Conservation (phyloP, 345 rosid genomes). For the Salix arbutifolia region DNA sequence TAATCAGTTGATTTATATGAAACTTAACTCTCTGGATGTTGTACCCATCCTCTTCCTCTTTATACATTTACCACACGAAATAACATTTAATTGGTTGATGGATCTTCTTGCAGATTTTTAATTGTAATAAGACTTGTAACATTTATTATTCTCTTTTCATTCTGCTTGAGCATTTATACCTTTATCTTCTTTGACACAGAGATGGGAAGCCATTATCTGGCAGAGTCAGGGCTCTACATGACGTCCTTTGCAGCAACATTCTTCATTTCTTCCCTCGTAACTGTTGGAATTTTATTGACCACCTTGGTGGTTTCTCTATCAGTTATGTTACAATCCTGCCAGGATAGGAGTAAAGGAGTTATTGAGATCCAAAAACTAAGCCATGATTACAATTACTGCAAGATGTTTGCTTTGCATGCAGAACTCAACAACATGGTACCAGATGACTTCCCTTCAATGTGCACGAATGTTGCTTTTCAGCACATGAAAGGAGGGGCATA, state of each 20-base stretch:
- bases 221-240: constrained; percentile 77
- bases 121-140: neutral
- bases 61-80: neutral
- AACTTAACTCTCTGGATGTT: neutral
- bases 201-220: constrained; percentile 44
- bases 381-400: constrained; percentile 49
- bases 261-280: constrained; percentile 54
- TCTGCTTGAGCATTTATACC: constrained; percentile 4
- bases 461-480: constrained; percentile 42
- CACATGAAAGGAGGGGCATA: constrained; percentile 45
- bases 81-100: neutral
- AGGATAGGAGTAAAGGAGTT: constrained; percentile 41
- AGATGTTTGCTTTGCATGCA: constrained; percentile 43
- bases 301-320: constrained; percentile 57
- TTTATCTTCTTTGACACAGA: constrained; percentile 32
- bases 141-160: neutral
- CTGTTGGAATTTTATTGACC: constrained; percentile 54
- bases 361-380: constrained; percentile 34
- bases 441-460: constrained; percentile 48
- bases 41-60: neutral
- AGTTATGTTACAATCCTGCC: constrained; percentile 75
- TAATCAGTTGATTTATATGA: neutral
- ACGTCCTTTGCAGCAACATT: constrained; percentile 67
- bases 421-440: constrained; percentile 51
- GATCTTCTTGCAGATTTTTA: neutral